Base-by-base conservation (phyloP, 2,329 filamentous ascomycete genomes). In the Paecilomyces variotii region DNA sequence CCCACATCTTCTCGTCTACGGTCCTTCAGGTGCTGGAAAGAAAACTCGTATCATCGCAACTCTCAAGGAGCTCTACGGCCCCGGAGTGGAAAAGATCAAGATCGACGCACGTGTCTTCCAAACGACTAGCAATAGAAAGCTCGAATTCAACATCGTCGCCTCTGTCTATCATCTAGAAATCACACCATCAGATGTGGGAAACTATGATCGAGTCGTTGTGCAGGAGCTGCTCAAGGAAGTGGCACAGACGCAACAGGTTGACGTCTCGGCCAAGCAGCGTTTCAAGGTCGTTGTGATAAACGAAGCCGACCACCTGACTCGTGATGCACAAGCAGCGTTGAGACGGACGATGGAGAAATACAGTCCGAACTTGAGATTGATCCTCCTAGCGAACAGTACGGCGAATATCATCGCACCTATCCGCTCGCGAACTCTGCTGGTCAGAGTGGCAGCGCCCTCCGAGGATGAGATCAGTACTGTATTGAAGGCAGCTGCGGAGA, bases 211-310 rank as follows among this genome's bases (percentile, higher is more conserved):
- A 57, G 94, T 99, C 2, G 94, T 99, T 1, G 83, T 99, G 12
- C 94, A 99, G 72, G 94, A 97, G 69, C 80, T 99, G 54, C 80
- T 99, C 54, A 99, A 99, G 75, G 94, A 99, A 76, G 93, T 99
- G 4, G 94, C 95, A 30, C 95, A 99, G 76, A 99, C 94, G 56
- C 94, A 99, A 74, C 95, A 99, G 77, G 94, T 99, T n/a, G 94
- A 99, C 73, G 82, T 94, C 65, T 82, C 86, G 11, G 95, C 95
- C 14, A 89, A 86, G 72, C 94, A 99, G 73, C 84, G 87, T 52
- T 99, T 99, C 83, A 99, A 99, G 78, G 92, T 99, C 0, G 94
- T 99, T 0, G 93, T 99, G 35, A 97, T 99, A 81, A 99, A 99
- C 68, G 94, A 99, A 79, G 94, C 94, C 6, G 95, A 99, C 71